These are phyloP conservation scores for Spencermartinsiella europaea DNA, from an alignment of 805 yeast genomes.

Conservation along the genomic window DNA sequence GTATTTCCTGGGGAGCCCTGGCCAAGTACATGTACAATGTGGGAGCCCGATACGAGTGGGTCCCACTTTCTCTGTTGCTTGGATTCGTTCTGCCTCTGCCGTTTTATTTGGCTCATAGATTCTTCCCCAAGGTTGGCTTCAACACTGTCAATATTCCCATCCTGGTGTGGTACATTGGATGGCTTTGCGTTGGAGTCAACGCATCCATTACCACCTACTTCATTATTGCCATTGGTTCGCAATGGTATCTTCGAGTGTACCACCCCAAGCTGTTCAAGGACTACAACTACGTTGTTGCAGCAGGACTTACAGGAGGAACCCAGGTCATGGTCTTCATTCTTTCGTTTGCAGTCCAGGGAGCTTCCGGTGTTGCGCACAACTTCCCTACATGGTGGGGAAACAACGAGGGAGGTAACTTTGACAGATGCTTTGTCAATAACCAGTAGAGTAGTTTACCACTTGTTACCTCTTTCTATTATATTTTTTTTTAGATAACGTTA, in stretches of 20 bases:
- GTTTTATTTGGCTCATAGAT: constrained; percentile 27
- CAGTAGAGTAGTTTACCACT: neutral
- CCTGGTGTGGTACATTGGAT: constrained; percentile 32
- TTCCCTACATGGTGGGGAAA: constrained; percentile 36
- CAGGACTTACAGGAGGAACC: constrained; percentile 47
- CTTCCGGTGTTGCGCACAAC: constrained; percentile 28
- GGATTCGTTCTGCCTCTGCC: constrained; percentile 31
- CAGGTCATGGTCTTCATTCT: constrained; percentile 32
- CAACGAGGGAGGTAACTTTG: constrained; percentile 11
- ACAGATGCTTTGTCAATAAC: constrained; percentile 14
- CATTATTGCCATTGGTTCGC: constrained; percentile 39
- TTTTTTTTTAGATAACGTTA: neutral
- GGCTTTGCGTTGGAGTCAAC: constrained; percentile 32
- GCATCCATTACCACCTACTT: constrained; percentile 30
- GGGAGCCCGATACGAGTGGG: constrained; percentile 30
- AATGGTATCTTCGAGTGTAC: constrained; percentile 39
- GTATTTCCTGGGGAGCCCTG: constrained; percentile 35
- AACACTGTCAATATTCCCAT: constrained; percentile 27
- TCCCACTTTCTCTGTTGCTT: constrained; percentile 28
- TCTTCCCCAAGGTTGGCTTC: constrained; percentile 30
- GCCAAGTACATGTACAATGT: constrained; percentile 31
- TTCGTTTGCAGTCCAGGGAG: constrained; percentile 33
- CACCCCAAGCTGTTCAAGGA: constrained; percentile 49
- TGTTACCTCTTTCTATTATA: neutral
- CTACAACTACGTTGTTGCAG: constrained; percentile 45